Evolutionary conservation across 305 asterid species (phyloP), one percentile per base, ranked within the genome.

Genomic region (Fraxinus platypoda): DNA sequence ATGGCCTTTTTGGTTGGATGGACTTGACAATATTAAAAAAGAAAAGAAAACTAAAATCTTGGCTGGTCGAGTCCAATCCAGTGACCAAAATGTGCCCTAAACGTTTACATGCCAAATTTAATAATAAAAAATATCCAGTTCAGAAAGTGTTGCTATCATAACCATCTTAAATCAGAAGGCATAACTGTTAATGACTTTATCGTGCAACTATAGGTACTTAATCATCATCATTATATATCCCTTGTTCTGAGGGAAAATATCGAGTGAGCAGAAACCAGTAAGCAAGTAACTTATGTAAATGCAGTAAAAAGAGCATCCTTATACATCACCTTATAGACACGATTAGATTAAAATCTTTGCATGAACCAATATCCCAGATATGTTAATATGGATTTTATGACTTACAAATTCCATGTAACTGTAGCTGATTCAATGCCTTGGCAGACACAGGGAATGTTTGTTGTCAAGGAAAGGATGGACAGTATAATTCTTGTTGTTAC

Each of bases 361-460:
- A 23, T 37, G 6, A 71, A 43, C 49, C 41, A 19, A 52, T 23
- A 74, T 49, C 19, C 62, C 38, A 73, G n/a, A 78, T 82, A 72
- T 30, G 78, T 26, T 34, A 35, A 54, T 77, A 80, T 33, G 49
- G 49, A 41, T 41, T 52, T 74, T 17, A 23, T 31, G 84, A 91
- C 98, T 89, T 83, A 95, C 98, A 76, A 62, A 91, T 90, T 90
- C 91, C 93, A 85, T 88, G 87, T 77, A 90, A 85, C 84, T 88
- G 98, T 43, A 80, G 91, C 88, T 91, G 98, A 86, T 90, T 90
- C 64, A 95, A 81, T 73, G 86, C 88, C 70, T 80, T 89, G 59
- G 88, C 79, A 26, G 88, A 85, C 84, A 89, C 85, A 81, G 94
- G 86, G 90, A 90, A 76, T 77, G 87, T 73, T 71, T 81, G 13